Base-by-base conservation (phyloP, 2,329 filamentous ascomycete genomes). In the Cladosporium sp. region DNA sequence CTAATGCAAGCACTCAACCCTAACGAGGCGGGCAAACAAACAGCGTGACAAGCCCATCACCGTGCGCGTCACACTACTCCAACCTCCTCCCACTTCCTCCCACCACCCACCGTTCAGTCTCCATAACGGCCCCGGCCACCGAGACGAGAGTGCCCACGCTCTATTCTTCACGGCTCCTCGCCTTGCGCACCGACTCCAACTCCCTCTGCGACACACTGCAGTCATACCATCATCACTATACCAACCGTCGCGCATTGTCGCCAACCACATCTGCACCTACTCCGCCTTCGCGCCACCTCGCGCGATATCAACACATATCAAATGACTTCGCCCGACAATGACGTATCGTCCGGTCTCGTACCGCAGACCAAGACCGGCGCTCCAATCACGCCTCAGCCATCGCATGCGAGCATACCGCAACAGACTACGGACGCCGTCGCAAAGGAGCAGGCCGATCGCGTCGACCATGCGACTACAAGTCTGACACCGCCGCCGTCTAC, bases 401-500 rank as follows among this genome's bases (percentile, higher is more conserved):
- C 58, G 37, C 66, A 67, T 48, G 61, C 64, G 22, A 65, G 64
- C 7, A 58, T 68, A 29, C 66, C 67, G 32, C 62, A 67, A 37
- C 62, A 69, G 61, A 70, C 59, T 73, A 18, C 73, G 72, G 9
- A 71, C 69, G 30, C 68, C 20, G 34, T 55, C 43, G 37, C 54
- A 41, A 59, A 56, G 41, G 37, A 52, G 27, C 57, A 57, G 45
- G 19, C 54, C 7, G 38, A 50, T 18, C 45, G 47, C 41, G 20
- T 54, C 69, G 19, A 67, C 71, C 40, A 75, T 47, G 51, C 54
- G 37, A 47, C 54, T 7, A 51, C 41, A 19, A 52, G 50, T 24
- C 9, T 83, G 70, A 85, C 82, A 11, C 81, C 82, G 11, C 83
- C 83, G 19, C 82, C 81, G 8, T 85, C 82, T 2, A 79, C 80